Evolutionary conservation across 768 basidiomycete genomes (phyloP).

Genomic region (Xerocomus spinulosus): DNA sequence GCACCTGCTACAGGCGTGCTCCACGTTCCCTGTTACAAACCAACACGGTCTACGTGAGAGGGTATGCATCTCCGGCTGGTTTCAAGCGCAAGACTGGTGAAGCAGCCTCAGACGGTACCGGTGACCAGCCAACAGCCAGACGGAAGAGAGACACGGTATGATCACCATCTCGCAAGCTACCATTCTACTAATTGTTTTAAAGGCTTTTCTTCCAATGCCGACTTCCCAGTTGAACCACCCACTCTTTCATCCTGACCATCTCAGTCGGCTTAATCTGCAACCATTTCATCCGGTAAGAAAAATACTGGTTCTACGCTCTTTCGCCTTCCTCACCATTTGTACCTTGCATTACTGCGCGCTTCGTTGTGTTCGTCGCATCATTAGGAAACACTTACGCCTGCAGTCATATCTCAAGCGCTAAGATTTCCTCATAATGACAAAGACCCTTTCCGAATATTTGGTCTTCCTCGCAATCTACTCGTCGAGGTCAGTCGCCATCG

Average conservation of each 20-base stretch:
- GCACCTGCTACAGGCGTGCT: constrained; percentile 8
- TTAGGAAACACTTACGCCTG: constrained; percentile 31
- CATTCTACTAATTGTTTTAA: background rate
- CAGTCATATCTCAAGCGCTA: constrained; percentile 42
- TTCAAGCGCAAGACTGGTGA: constrained; percentile 21
- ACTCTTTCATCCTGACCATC: constrained; percentile 38
- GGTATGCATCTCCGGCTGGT: constrained; percentile 17
- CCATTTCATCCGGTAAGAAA: constrained; percentile 40
- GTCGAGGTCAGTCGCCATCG: constrained; percentile 57
- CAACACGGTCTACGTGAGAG: background rate
- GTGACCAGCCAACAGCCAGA: constrained; percentile 20
- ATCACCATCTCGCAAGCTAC: background rate
- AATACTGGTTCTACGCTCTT: background rate
- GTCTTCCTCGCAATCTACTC: constrained; percentile 63
- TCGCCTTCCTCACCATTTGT: background rate
- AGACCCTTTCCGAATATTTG: constrained; percentile 58
- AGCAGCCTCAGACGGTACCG: constrained; percentile 8
- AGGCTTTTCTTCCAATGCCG: constrained; percentile 46
- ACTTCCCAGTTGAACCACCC: constrained; percentile 35
- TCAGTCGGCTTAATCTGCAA: constrained; percentile 35
- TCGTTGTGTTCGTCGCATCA: background rate
- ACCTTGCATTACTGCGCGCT: background rate
- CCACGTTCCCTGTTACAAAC: constrained; percentile 6
- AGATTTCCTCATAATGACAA: constrained; percentile 42
- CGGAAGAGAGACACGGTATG: constrained; percentile 24